Base-by-base conservation (phyloP, 2,329 filamentous ascomycete genomes). In the Fusarium ambrosium region DNA sequence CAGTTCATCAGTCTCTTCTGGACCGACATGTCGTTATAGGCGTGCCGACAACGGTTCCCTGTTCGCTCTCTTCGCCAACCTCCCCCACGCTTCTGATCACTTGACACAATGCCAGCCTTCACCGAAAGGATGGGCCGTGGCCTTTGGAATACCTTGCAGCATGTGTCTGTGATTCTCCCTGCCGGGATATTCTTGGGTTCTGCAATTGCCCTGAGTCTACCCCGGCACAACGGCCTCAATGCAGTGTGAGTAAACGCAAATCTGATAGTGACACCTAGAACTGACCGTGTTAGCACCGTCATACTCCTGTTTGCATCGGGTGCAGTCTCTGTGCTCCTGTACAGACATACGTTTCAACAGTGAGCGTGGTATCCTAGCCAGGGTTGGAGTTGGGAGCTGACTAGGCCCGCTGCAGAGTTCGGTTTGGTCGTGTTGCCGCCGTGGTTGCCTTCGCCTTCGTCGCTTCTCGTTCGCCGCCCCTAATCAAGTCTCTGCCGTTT, bases 171-270 rank as follows among this genome's bases (percentile, higher is more conserved):
- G 37, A 37, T 72, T 22, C n/a, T 76, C 43, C 68, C 76, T 24
- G 65, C 59, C 22, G 75, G 76, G 14, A 64, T 65, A 34, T 64
- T 78, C 10, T 65, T 69, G 32, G 75, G 72, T 66, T 56, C 77
- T 45, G 64, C 67, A 22, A 20, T 77, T 22, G 69, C 69, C 18
- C 45, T 78, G 32, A 66, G 24, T 29, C 45, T 74, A 45, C 64
- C 73, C 11, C 73, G 60, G 32, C 55, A 72, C 56, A 62, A 48
- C 59, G 53, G 62, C 29, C 43, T 71, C 16, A 64, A 70, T 45
- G 66, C 60, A 34, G 68, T 71, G 77, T 78, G 72, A 76, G 77
- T 60, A 24, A 24, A 41, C 8, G 29, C 22, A 41, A 53, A 55
- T 14, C 14, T 18, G 7, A 9, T 13, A 13, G 45, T 20, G 24